phyloP scores from a whole-genome alignment of 2,329 filamentous ascomycete species.

The Lecanicillium sp. region DNA sequence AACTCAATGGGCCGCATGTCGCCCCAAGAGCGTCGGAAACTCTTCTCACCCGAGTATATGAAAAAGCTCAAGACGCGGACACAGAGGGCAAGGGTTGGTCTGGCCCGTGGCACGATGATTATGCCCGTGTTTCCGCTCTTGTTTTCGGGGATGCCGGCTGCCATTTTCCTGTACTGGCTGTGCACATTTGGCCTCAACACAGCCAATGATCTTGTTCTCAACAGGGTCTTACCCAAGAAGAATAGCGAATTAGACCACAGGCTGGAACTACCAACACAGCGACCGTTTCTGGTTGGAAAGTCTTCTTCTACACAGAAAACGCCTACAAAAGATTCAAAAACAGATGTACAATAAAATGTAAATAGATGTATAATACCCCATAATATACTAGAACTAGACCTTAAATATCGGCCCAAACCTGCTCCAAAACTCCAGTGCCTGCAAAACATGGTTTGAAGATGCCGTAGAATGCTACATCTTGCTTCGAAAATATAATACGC shows the following conservation, averaged over 20 bases:
- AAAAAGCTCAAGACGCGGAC: conserved; percentile 12
- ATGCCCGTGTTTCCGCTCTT: conserved; percentile 25
- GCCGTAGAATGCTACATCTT: too few relatives aligned
- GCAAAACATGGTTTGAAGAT: background rate
- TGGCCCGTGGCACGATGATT: conserved; percentile 18
- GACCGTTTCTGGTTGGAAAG: conserved; percentile 3
- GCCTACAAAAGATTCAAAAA: background rate
- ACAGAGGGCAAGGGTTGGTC: conserved; percentile 11
- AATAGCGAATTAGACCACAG: conserved; percentile 11
- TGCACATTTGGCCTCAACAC: conserved; percentile 25
- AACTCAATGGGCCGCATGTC: conserved; percentile 21
- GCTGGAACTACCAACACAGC: conserved; percentile 1
- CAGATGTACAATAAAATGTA: conserved; percentile 1
- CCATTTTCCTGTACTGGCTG: conserved; percentile 32
- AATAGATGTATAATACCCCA: conserved; percentile 1
- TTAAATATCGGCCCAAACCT: conserved; percentile 11
- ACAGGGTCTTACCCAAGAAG: conserved; percentile 14
- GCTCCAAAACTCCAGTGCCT: conserved; percentile 6
- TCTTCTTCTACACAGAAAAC: conserved; percentile 1
- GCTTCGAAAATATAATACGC: background rate
- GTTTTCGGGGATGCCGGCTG: conserved; percentile 27
- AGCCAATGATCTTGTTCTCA: conserved; percentile 24
- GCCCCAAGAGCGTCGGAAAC: conserved; percentile 17
- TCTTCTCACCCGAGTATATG: conserved; percentile 16
- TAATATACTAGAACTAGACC: conserved; percentile 2